Evolutionary conservation across 2,329 filamentous ascomycete genomes (phyloP).

Genomic region (Sporothrix brasiliensis): DNA sequence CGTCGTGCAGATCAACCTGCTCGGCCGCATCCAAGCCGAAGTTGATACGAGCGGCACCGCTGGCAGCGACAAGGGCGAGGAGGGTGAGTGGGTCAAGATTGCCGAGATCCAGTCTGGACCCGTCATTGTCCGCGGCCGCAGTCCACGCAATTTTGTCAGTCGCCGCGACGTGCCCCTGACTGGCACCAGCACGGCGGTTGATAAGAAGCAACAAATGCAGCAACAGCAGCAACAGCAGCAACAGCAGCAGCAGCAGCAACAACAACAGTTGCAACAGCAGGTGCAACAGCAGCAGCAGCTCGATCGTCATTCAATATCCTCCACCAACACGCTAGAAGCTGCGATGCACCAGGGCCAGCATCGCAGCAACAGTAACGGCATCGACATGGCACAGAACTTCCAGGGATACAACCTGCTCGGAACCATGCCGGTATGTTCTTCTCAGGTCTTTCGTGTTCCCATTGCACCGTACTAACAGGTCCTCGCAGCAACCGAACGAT

Average conservation of each 20-base stretch:
- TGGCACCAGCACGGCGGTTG: constrained; percentile 39
- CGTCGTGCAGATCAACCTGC: constrained; percentile 79
- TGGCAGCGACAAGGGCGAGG: constrained; percentile 57
- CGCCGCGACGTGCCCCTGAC: constrained; percentile 81
- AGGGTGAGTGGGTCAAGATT: constrained; percentile 69
- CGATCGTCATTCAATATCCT: constrained; percentile 7
- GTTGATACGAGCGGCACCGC: constrained; percentile 5
- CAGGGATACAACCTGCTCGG: constrained; percentile 44
- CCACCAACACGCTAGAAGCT: background rate
- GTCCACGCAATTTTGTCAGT: constrained; percentile 91
- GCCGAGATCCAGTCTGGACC: constrained; percentile 87
- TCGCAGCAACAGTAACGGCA: constrained; percentile 26
- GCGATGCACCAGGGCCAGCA: constrained; percentile 28
- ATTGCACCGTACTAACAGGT: background rate
- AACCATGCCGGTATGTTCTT: constrained; percentile 42
- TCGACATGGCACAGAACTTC: constrained; percentile 37
- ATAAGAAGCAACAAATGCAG: constrained; percentile 51
- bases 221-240: constrained; percentile 39
- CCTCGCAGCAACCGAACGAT: constrained; percentile 46
- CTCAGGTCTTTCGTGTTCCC: constrained; percentile 5
- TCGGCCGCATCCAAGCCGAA: constrained; percentile 53
- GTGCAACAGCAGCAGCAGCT: constrained; percentile 26
- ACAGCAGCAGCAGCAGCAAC: constrained; percentile 21
- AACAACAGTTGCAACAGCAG: constrained; percentile 11
- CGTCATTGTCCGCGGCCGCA: constrained; percentile 92